Evolutionary conservation across 352 stramenopile genomes (phyloP).

Genomic region (Pythium insidiosum): DNA sequence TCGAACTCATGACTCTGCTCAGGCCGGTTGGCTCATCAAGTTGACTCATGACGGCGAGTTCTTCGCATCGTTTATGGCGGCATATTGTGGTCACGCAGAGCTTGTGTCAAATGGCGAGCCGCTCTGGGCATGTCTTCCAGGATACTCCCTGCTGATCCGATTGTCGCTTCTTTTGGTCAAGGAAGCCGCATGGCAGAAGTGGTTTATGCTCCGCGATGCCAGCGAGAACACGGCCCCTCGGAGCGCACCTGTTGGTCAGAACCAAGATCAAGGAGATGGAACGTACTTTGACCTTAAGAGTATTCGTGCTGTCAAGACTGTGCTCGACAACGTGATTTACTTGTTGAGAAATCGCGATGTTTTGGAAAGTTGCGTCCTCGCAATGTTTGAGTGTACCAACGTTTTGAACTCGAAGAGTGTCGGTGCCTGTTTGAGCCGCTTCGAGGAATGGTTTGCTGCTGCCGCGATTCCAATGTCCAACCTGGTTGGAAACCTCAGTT

Average conservation of each 20-base stretch:
- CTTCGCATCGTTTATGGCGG: slow-evolving; percentile 63
- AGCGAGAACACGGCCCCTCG: slow-evolving; percentile 20
- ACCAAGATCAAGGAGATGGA: slow-evolving; percentile 10
- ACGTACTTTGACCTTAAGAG: slow-evolving; percentile 35
- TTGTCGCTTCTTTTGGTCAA: slow-evolving; percentile 53
- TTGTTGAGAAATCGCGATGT: slow-evolving; percentile 53
- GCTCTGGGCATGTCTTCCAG: slow-evolving; percentile 44
- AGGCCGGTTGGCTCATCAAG: slow-evolving; percentile 39
- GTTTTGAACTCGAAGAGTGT: slow-evolving; percentile 56
- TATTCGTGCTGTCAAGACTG: slow-evolving; percentile 37
- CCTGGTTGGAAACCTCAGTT: too few species aligned
- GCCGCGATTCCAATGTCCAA: slow-evolving; percentile 15
- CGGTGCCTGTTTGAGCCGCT: slow-evolving; percentile 36
- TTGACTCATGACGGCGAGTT: slow-evolving; percentile 65
- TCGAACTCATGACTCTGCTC: slow-evolving; percentile 27
- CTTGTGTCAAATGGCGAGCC: slow-evolving; percentile 25
- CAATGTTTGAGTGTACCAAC: slow-evolving; percentile 71
- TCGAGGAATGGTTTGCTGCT: slow-evolving; percentile 67
- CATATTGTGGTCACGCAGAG: slow-evolving; percentile 40
- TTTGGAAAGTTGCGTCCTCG: slow-evolving; percentile 54
- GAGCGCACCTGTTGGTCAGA: slow-evolving; percentile 10
- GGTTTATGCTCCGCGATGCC: slow-evolving; percentile 39
- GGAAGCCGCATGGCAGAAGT: slow-evolving; percentile 60
- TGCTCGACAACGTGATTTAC: slow-evolving; percentile 47
- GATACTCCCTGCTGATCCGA: slow-evolving; percentile 53